A percentile compares a stretch with the other conserved stretches of the same genome.
Evolutionary conservation across 495 filamentous ascomycete species (phyloP).

Genomic region (Daldinia loculata): DNA sequence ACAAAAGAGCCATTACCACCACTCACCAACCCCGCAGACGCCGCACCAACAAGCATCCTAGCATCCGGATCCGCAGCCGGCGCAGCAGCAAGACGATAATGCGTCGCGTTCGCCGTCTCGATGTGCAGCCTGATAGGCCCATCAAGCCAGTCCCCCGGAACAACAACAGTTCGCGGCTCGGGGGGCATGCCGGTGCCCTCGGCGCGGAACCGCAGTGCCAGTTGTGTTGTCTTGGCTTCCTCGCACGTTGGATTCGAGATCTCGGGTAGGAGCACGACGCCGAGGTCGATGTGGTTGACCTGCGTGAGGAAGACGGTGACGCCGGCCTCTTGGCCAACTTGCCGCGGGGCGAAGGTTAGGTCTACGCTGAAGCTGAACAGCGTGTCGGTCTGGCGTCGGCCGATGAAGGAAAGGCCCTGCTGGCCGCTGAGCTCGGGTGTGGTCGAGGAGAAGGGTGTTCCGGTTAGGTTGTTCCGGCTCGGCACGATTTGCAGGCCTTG

Average conservation of each 20-base stretch:
- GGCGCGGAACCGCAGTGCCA: constrained; percentile 37
- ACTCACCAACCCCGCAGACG: constrained; percentile 46
- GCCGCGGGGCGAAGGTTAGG: constrained; percentile 49
- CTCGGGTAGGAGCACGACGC: constrained; percentile 47
- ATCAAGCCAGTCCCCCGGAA: constrained; percentile 41
- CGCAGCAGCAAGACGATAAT: constrained; percentile 48
- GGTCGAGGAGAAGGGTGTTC: constrained; percentile 24
- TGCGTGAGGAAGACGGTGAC: constrained; percentile 58
- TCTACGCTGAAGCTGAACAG: constrained; percentile 56
- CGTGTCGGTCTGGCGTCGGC: constrained; percentile 54
- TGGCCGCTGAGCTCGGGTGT: constrained; percentile 33
- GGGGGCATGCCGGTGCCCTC: constrained; percentile 27
- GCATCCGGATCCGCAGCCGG: constrained; percentile 28
- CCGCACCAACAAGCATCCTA: constrained; percentile 42
- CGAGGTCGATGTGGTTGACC: constrained; percentile 56
- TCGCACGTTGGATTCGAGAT: neutral
- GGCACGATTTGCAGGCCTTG: constrained; percentile 51
- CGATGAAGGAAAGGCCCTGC: constrained; percentile 53
- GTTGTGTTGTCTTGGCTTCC: too few relatives aligned
- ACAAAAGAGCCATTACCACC: constrained; percentile 50
- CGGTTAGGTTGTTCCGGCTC: constrained; percentile 51
- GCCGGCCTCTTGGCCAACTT: constrained; percentile 50
- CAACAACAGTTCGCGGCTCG: constrained; percentile 4
- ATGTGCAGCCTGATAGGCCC: constrained; percentile 45
- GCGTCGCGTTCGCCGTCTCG: constrained; percentile 49